Base-by-base conservation (phyloP, 176 grass and related monocot species). In the Oryza australiensis region DNA sequence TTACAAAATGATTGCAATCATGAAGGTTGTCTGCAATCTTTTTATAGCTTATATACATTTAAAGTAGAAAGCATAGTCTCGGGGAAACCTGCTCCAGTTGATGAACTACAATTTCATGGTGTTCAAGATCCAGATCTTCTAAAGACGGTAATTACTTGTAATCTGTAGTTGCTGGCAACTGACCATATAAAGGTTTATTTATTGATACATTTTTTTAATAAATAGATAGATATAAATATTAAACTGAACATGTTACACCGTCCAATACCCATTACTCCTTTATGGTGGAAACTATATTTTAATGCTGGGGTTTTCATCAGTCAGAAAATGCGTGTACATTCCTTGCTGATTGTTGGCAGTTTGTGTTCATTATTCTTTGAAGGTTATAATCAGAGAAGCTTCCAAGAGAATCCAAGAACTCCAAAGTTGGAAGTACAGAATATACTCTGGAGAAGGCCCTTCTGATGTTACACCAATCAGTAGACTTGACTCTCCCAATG, bases 61-160 rank as follows among this genome's bases (percentile, higher is more conserved):
- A 92, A 87, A 78, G 76, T 94, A 80, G 92, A 85, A 74, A 90
- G 85, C 78, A 90, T 82, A 90, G 73, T 76, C 72, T 66, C 81
- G 49, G 71, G 87, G 40, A 92, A 95, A 80, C 83, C 90, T 62
- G 84, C 87, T 80, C 87, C 93, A 46, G 59, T 95, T 35, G 90
- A 88, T 72, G 90, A 90, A 80, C 78, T 95, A n/a, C 93, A 92
- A 43, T 86, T 95, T 92, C 93, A 88, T 86, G 90, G 87, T 59
- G 85, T 95, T 42, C 62, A 88, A 12, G 86, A 84, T 62, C 87
- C 85, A 74, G 78, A 78, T 77, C 85, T 92, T 72, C 82, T 92
- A 40, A 83, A 70, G 68, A 87, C 68, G 87, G 93, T 95, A 80
- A 74, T 34, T 1, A 37, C 7, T 37, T 81, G 14, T 13, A 62